Evolutionary conservation across 2,329 filamentous ascomycete species (phyloP).

Genomic region (Aspergillus unguis): DNA sequence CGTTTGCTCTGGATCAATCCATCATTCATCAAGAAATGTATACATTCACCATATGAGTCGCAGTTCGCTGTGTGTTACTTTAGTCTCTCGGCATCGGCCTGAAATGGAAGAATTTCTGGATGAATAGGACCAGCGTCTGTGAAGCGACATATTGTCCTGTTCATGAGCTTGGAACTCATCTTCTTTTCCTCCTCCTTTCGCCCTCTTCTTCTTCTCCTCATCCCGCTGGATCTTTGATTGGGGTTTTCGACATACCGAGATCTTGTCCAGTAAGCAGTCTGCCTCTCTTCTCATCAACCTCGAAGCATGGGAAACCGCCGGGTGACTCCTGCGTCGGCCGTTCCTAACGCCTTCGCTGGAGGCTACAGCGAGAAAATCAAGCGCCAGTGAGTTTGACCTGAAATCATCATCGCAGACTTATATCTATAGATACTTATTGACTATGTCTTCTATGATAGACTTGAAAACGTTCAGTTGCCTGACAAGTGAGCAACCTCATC

Average conservation of each 20-base stretch:
- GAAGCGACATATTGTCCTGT: too few species aligned
- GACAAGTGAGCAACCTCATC: constrained; percentile 28
- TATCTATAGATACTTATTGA: background rate
- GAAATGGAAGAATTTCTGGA: background rate
- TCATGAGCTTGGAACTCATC: too few species aligned
- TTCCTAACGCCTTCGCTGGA: constrained; percentile 21
- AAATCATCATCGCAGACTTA: background rate
- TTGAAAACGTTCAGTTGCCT: constrained; percentile 28
- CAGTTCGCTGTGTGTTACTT: background rate
- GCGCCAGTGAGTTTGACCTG: constrained; percentile 19
- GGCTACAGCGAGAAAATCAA: constrained; percentile 26
- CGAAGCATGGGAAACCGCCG: background rate
- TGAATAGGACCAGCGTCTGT: background rate
- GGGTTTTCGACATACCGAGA: background rate
- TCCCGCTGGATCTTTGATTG: background rate
- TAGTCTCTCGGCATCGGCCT: background rate
- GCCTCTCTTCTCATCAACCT: background rate
- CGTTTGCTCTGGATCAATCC: background rate
- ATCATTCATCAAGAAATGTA: background rate
- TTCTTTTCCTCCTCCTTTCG: background rate
- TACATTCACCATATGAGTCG: background rate
- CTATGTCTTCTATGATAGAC: constrained; percentile 14
- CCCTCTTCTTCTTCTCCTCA: background rate
- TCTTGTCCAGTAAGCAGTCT: background rate
- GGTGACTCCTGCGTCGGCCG: background rate